Percentiles rank a stretch among this genome's conserved stretches.
Conservation (phyloP, 2,329 filamentous ascomycete genomes). For the Apiospora aurea region DNA sequence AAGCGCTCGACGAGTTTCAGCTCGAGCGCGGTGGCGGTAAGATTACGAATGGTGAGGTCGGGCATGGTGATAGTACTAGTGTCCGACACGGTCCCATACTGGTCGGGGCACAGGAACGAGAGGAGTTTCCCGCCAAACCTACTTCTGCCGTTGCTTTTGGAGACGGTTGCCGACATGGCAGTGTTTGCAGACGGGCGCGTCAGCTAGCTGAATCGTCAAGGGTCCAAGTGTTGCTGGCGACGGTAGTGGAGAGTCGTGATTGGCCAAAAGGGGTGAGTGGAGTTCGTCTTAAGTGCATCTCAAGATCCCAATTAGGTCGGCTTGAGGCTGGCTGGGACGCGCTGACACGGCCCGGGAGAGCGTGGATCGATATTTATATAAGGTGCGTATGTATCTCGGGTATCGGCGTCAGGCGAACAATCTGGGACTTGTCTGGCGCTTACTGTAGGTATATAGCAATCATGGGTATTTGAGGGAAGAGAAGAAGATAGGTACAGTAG, state of each 20-base stretch:
- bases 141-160: constrained; percentile 15
- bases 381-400: not conserved
- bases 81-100: constrained; percentile 11
- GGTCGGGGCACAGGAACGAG: not conserved
- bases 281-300: constrained; percentile 19
- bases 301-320: constrained; percentile 5
- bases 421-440: not conserved
- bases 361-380: not conserved
- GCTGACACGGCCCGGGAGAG: not conserved
- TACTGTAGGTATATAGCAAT: not conserved
- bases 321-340: constrained; percentile 12
- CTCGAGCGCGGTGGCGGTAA: constrained; percentile 76
- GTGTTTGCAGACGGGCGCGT: not conserved
- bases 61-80: constrained; percentile 47
- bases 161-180: constrained; percentile 14
- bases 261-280: not conserved
- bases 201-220: not conserved
- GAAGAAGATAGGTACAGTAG: not conserved
- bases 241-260: not conserved
- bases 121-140: not conserved
- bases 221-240: constrained; percentile 14
- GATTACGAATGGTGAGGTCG: constrained; percentile 78
- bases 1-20: constrained; percentile 79
- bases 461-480: not conserved
- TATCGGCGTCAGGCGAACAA: not conserved